Base-by-base conservation (phyloP, 345 rosid genomes). In the Mercurialis annua region DNA sequence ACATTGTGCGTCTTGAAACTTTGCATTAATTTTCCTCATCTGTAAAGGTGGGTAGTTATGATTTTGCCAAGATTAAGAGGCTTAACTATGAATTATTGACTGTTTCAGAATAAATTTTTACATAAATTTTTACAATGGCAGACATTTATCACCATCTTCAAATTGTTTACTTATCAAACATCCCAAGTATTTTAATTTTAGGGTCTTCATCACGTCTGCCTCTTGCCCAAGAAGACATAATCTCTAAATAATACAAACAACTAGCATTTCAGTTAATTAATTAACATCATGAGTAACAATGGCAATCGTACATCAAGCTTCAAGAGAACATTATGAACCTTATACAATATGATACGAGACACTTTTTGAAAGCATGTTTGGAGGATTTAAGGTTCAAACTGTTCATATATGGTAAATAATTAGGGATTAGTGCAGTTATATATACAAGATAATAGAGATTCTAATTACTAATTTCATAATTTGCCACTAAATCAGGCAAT, bases 41-140 rank as follows among this genome's bases (percentile, higher is more conserved):
- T n/a, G n/a, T n/a, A 2, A 67, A 55, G 71, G 64, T 59, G 65
- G 63, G 73, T 78, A 74, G 80, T 77, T 80, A 77, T 71, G 84
- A 82, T 82, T 82, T 75, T 82, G 82, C 71, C 71, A 54, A 80
- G 84, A 77, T 75, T 75, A 57, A 65, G 76, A 67, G 72, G 58
- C 31, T 29, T 56, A 26, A 1, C 20, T 33, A 68, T 71, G 68
- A 62, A 73, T 73, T 72, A 71, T 74, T 69, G 81, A 73, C 58
- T 54, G 33, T 78, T 23, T 16, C 54, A 55, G 6, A 54, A 49
- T 62, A 38, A 56, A 69, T n/a, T n/a, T n/a, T n/a, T n/a, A n/a
- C n/a, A n/a, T n/a, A n/a, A n/a, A n/a, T 42, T 36, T 31, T 52
- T 44, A n/a, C 42, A 12, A 31, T 5, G 70, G 71, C 29, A 71